These are phyloP conservation scores for Penicillium pancosmium DNA, from an alignment of 495 filamentous ascomycete species.

Conservation along the genomic window DNA sequence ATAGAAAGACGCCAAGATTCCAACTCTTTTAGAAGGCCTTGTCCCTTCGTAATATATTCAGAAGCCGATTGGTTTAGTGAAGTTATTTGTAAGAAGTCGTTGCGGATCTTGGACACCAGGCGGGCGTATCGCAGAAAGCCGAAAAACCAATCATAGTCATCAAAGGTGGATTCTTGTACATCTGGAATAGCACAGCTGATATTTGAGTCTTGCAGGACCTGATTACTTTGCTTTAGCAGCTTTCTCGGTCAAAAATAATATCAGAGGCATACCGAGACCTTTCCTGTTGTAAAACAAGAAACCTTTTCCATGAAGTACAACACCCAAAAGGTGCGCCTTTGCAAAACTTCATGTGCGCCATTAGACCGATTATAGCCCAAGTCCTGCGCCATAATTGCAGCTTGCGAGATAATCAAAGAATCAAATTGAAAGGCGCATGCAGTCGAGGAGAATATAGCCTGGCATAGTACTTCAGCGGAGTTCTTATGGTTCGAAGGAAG, in stretches of 20 bases:
- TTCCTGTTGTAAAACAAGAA: constrained; percentile 22
- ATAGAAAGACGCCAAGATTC: constrained; percentile 20
- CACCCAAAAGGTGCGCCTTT: constrained; percentile 22
- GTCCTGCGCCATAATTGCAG: constrained; percentile 20
- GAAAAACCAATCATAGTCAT: constrained; percentile 27
- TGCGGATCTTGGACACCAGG: constrained; percentile 20
- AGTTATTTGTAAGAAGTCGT: constrained; percentile 17
- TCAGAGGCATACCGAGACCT: constrained; percentile 10
- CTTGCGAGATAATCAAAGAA: constrained; percentile 17
- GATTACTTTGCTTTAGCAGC: too few species aligned
- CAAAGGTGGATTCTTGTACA: constrained; percentile 15
- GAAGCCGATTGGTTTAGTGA: constrained; percentile 8
- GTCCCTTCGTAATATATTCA: constrained; percentile 7
- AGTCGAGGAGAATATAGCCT: constrained; percentile 10
- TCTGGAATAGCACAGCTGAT: constrained; percentile 24
- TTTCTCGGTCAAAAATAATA: not conserved
- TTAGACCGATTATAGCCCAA: constrained; percentile 17
- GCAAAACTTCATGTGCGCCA: constrained; percentile 1
- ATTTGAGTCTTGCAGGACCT: constrained; percentile 18
- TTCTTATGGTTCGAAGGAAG: not conserved
- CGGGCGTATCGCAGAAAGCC: constrained; percentile 20
- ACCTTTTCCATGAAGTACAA: constrained; percentile 27
- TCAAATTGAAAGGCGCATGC: constrained; percentile 24
- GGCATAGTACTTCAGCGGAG: constrained; percentile 14
- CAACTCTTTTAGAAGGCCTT: constrained; percentile 13